These are phyloP conservation scores for Calonectria pseudoturangicola DNA, from an alignment of 2,329 filamentous ascomycete species.

Conservation along the genomic window DNA sequence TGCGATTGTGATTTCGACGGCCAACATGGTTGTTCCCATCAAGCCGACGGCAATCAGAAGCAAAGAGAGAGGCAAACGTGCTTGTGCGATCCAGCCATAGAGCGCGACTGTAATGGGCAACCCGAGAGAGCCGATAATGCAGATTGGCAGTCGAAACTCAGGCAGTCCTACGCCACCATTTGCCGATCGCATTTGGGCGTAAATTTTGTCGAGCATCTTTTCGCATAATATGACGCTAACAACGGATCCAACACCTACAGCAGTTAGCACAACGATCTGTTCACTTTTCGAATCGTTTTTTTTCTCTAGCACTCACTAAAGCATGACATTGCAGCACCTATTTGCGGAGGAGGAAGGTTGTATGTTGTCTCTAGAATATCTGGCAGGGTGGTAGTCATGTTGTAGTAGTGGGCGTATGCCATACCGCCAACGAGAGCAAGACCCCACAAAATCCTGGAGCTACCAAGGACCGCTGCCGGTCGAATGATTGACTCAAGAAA, in stretches of 20 bases:
- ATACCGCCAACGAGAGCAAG: not conserved
- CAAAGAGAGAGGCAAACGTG: not conserved
- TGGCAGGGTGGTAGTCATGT: slow-evolving; percentile 2
- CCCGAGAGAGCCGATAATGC: slow-evolving; percentile 4
- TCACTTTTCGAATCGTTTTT: fast-evolving
- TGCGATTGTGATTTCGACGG: slow-evolving; percentile 1
- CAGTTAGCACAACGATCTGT: not conserved
- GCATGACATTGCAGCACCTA: slow-evolving; percentile 2
- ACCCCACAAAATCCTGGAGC: slow-evolving; percentile 1
- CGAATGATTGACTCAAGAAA: not conserved
- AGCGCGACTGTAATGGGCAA: not conserved
- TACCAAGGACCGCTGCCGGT: not conserved
- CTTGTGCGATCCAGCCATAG: slow-evolving; percentile 9
- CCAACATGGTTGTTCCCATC: slow-evolving; percentile 19
- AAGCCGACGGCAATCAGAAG: slow-evolving; percentile 4
- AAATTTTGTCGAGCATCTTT: slow-evolving; percentile 10
- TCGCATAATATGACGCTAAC: slow-evolving; percentile 4
- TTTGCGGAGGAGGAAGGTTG: not conserved
- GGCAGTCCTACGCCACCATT: not conserved
- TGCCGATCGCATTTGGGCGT: slow-evolving; percentile 1
- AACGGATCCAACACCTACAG: slow-evolving; percentile 2
- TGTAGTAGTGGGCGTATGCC: slow-evolving; percentile 20
- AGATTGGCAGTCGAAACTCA: slow-evolving; percentile 13
- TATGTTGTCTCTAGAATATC: not conserved
- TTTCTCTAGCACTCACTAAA: not conserved